Evolutionary conservation across 2,329 filamentous ascomycete genomes (phyloP).

Genomic region (Cercospora janseana): DNA sequence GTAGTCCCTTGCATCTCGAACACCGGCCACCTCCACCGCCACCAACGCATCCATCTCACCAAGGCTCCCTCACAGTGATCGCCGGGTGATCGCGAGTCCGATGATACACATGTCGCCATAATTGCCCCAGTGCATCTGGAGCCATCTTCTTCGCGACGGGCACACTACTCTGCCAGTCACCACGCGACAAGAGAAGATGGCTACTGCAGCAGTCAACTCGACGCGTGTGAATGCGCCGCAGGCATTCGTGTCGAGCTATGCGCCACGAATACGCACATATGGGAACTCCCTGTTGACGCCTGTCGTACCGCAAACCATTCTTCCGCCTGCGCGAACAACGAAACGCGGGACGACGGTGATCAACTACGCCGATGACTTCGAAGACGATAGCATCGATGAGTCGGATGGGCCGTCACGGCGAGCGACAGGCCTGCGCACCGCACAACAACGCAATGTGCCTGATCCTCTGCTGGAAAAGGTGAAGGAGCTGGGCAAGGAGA

Average conservation of each 20-base stretch:
- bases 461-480: constrained; percentile 58
- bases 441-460: constrained; percentile 68
- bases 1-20: constrained; percentile 11
- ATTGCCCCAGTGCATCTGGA: constrained; percentile 1
- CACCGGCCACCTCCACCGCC: constrained; percentile 3
- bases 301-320: constrained; percentile 67
- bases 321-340: constrained; percentile 76
- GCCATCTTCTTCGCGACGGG: constrained; percentile 20
- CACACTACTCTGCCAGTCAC: background rate
- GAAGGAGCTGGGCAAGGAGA: constrained; percentile 78
- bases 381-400: constrained; percentile 76
- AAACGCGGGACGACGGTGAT: constrained; percentile 95
- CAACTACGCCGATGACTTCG: constrained; percentile 97
- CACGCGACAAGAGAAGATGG: constrained; percentile 18
- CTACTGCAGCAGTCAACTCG: constrained; percentile 30
- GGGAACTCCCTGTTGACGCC: constrained; percentile 89
- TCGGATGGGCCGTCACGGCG: constrained; percentile 63
- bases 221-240: constrained; percentile 62
- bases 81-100: constrained; percentile 24
- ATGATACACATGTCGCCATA: constrained; percentile 28
- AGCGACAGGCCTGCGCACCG: constrained; percentile 77
- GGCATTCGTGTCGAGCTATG: constrained; percentile 87
- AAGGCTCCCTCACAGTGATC: constrained; percentile 4
- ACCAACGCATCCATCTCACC: background rate
- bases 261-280: constrained; percentile 83